These are phyloP conservation scores for Candida schatavii DNA, from an alignment of 805 yeast species.

Conservation along the genomic window DNA sequence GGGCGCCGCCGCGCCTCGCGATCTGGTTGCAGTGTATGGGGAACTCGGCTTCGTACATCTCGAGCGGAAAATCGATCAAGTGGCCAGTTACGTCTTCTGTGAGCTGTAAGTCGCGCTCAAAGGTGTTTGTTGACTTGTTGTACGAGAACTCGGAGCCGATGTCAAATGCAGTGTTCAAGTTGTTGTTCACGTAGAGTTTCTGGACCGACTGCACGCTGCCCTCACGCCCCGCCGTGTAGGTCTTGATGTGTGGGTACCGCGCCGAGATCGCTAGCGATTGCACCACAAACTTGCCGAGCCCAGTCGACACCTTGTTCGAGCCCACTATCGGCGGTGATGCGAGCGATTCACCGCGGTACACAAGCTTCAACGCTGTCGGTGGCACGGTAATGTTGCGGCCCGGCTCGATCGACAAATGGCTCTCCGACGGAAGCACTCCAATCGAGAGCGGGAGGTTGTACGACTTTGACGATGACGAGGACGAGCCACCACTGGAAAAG, in stretches of 20 bases:
- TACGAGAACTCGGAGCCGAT: conserved; percentile 2
- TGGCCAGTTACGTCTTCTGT: conserved; percentile 3
- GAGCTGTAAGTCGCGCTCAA: neutral
- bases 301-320: neutral
- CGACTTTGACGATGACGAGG: neutral
- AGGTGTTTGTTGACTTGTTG: neutral
- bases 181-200: conserved; percentile 1
- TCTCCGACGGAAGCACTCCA: conserved; percentile 1
- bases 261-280: neutral
- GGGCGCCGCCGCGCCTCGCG: conserved; percentile 1
- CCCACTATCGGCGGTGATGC: neutral
- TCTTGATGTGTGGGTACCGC: neutral
- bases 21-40: conserved; percentile 5
- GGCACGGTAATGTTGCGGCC: conserved; percentile 2
- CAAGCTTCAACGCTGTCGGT: conserved; percentile 1
- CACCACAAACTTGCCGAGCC: conserved; percentile 3
- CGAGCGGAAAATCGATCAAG: conserved; percentile 3
- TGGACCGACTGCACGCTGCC: neutral
- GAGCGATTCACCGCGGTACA: neutral
- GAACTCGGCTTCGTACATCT: conserved; percentile 2
- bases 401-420: neutral
- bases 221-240: conserved; percentile 2
- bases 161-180: conserved; percentile 1
- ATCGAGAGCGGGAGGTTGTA: conserved; percentile 1
- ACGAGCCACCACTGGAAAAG: neutral